These are phyloP conservation scores for Tuber melanosporum DNA, from an alignment of 495 filamentous ascomycete species.

Conservation along the genomic window DNA sequence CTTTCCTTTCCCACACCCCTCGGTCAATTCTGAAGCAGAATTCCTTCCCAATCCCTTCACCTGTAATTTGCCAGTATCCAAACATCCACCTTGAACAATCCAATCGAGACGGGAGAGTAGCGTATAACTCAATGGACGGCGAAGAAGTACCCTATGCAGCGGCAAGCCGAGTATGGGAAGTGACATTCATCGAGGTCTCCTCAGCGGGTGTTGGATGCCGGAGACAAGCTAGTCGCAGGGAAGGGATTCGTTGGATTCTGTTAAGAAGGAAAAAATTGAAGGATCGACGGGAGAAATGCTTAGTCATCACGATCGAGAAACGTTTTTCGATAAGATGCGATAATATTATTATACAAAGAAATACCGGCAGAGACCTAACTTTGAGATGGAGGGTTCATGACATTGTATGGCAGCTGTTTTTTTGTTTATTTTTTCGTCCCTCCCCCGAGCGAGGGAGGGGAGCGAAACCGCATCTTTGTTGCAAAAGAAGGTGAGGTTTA, in stretches of 20 bases:
- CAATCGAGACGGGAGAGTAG: slow-evolving; percentile 6
- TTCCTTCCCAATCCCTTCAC: neutral
- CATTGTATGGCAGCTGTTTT: neutral
- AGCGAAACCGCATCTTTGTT: neutral
- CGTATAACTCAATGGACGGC: slow-evolving; percentile 12
- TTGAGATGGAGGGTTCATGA: neutral
- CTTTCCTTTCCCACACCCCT: neutral
- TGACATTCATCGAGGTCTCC: slow-evolving; percentile 38
- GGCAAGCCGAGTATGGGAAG: slow-evolving; percentile 35
- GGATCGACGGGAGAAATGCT: slow-evolving; percentile 4
- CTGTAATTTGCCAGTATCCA: neutral
- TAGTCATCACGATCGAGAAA: slow-evolving; percentile 13
- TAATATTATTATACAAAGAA: neutral
- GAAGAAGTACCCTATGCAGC: slow-evolving; percentile 23
- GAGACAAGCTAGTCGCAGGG: neutral
- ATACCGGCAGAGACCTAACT: neutral
- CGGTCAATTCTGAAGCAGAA: neutral
- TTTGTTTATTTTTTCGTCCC: neutral
- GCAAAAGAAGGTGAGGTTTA: neutral
- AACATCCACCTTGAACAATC: neutral
- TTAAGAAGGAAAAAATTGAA: neutral
- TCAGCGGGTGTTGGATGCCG: neutral
- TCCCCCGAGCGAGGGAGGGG: neutral
- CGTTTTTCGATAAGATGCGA: neutral
- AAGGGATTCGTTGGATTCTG: slow-evolving; percentile 2